Evolutionary conservation across 805 yeast genomes (phyloP).

Genomic region (Teunomyces cretensis): DNA sequence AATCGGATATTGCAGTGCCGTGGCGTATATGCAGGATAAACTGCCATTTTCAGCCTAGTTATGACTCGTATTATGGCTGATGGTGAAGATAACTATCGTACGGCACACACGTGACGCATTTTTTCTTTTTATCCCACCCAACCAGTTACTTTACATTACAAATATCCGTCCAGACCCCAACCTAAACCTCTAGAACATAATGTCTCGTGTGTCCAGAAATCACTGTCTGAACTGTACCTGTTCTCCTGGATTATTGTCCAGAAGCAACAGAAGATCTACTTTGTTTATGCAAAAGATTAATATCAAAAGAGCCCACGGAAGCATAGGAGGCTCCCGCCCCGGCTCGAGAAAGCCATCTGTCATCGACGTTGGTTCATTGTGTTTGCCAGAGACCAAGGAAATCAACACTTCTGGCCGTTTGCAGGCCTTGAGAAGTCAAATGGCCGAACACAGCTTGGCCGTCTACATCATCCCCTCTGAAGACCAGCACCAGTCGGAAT

Average conservation of each 20-base stretch:
- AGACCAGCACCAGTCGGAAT: constrained; percentile 66
- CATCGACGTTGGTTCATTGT: constrained; percentile 40
- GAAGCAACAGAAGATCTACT: constrained; percentile 62
- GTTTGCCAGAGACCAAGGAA: constrained; percentile 44
- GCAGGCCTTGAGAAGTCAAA: constrained; percentile 27
- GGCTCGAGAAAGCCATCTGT: constrained; percentile 42
- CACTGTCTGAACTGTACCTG: constrained; percentile 77
- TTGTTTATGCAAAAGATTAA: constrained; percentile 38
- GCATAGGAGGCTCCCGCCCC: constrained; percentile 22
- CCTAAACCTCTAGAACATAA: constrained; percentile 3
- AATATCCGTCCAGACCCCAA: background rate
- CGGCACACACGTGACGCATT: constrained; percentile 3
- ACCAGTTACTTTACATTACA: background rate
- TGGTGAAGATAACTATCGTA: constrained; percentile 3
- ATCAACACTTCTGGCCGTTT: constrained; percentile 49
- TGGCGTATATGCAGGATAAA: background rate
- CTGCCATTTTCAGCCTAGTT: too few species aligned
- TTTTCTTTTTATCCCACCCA: background rate
- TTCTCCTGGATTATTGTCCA: constrained; percentile 75
- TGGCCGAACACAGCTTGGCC: constrained; percentile 47
- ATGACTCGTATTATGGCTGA: background rate
- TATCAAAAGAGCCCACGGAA: constrained; percentile 25
- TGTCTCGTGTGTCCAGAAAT: constrained; percentile 37
- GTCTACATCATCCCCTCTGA: constrained; percentile 62
- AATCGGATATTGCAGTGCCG: background rate